Evolutionary conservation across 2,329 filamentous ascomycete genomes (phyloP), one percentile per base, ranked within the genome.

Genomic region (Aureobasidium sp.): DNA sequence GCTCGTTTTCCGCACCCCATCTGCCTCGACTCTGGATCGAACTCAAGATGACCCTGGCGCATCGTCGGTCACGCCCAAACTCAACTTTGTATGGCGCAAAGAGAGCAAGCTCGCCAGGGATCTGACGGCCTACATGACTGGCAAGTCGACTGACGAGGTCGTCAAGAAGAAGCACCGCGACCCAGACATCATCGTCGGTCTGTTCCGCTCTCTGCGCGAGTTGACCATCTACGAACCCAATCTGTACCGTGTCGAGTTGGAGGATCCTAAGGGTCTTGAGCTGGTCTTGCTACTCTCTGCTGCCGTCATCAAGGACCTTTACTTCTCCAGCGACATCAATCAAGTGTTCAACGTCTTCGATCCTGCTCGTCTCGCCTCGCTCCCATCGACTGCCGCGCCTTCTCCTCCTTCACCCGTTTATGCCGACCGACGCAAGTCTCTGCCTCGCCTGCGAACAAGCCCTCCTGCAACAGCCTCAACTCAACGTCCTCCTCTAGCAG

Each of bases 201-300:
- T 97, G 68, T 96, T 92, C 79, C 86, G 88, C 67, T 82, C 83
- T 20, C 80, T 87, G 29, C 87, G 85, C 67, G 89, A 92, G 68
- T 76, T 97, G 63, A 96, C 92, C 1, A 82, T 99, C 45, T 97
- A 97, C 77, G 90, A 99, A 74, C 90, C 93, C 5, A 97, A 97
- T 71, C 80, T 97, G 70, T 87, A 88, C 64, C 83, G 94, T 7
- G 88, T 97, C 12, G 92, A 97, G 47, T 86, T 97, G 65, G 91
- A 99, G 73, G 94, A 99, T 74, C 86, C 88, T 62, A 97, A 97
- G 74, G 94, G 94, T 0, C 78, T 97, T 4, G 94, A 99, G 72
- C 84, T 97, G 1, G 87, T 92, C 1, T 75, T 97, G 25, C 70
- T 87, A 31, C 76, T 87, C 0, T 77, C 82, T 17, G 84, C 83